Evolutionary conservation across 768 basidiomycete genomes (phyloP).

Genomic region (Mycena kentingensis): DNA sequence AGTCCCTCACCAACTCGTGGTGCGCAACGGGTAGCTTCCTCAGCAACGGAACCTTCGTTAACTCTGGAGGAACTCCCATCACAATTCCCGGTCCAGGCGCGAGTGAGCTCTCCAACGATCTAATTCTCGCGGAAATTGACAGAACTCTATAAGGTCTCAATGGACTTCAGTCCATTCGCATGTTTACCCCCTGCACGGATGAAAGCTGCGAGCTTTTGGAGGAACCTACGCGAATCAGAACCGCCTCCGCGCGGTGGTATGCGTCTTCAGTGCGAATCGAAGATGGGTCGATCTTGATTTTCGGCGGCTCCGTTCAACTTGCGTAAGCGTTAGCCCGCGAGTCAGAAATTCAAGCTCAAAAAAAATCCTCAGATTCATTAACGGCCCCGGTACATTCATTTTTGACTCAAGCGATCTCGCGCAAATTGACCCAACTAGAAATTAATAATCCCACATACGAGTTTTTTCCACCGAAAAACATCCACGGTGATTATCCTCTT

Average conservation of each 20-base stretch:
- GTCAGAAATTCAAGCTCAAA: no score
- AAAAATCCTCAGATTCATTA: no score
- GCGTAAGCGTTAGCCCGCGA: slow-evolving; percentile 6
- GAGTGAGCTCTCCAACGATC: no score
- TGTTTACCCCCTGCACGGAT: slow-evolving; percentile 43
- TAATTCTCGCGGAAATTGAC: background rate
- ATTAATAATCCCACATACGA: slow-evolving; percentile 60
- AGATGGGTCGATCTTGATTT: slow-evolving; percentile 24
- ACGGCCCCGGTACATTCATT: no score
- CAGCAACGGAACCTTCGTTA: slow-evolving; percentile 43
- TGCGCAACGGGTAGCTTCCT: slow-evolving; percentile 46
- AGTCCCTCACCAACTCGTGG: slow-evolving; percentile 40
- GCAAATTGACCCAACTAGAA: no score
- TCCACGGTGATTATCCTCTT: slow-evolving; percentile 34
- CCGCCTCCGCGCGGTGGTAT: slow-evolving; percentile 43
- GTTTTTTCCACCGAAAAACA: slow-evolving; percentile 43
- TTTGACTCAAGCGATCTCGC: no score
- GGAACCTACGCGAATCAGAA: slow-evolving; percentile 32
- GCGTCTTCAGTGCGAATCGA: slow-evolving; percentile 33
- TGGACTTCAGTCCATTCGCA: slow-evolving; percentile 38
- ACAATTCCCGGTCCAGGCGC: slow-evolving; percentile 14
- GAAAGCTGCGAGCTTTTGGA: slow-evolving; percentile 37
- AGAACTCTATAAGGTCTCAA: slow-evolving; percentile 11
- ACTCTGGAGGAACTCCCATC: slow-evolving; percentile 14
- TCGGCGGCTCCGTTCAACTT: slow-evolving; percentile 10